phyloP scores from a whole-genome alignment of 139 green algal species.

The Chlamydomonas sp. region DNA sequence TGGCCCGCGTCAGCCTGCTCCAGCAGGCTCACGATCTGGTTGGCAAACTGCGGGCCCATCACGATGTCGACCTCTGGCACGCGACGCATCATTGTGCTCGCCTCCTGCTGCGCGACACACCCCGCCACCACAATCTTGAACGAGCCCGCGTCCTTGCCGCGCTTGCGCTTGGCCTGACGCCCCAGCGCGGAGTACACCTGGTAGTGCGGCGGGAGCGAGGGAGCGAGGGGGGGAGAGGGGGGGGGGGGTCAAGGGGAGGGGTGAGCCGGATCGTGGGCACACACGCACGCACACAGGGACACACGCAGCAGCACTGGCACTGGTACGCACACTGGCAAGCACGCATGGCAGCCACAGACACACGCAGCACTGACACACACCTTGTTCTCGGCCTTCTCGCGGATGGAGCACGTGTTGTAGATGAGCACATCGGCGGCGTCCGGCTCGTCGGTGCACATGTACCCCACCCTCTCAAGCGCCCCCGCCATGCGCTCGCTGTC shows the following conservation, averaged over 20 bases:
- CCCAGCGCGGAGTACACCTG: constrained; percentile 15
- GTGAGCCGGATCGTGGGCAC: no score
- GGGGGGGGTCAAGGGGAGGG: no score
- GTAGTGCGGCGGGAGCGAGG: no score
- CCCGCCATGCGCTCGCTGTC: constrained; percentile 95
- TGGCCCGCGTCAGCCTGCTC: constrained; percentile 69
- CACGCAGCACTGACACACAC: no score
- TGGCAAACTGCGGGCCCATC: constrained; percentile 96
- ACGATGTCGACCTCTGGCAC: constrained; percentile 96
- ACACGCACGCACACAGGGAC: no score
- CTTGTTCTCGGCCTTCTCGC: constrained; percentile 95
- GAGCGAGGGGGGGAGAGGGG: no score
- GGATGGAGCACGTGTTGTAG: constrained; percentile 97
- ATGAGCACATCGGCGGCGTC: constrained; percentile 84
- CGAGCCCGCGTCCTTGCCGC: constrained; percentile 45
- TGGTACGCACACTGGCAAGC: background rate
- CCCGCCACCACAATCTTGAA: constrained; percentile 86
- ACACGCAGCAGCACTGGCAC: no score
- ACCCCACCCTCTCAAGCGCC: constrained; percentile 78
- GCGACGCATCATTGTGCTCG: constrained; percentile 73
- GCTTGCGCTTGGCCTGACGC: constrained; percentile 18
- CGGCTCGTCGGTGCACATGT: constrained; percentile 65
- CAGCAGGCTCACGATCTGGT: constrained; percentile 77
- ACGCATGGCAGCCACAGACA: background rate
- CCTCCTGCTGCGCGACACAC: constrained; percentile 90